Conservation (phyloP, 1,139 yeast genomes). For the Komagataea norvegica region DNA sequence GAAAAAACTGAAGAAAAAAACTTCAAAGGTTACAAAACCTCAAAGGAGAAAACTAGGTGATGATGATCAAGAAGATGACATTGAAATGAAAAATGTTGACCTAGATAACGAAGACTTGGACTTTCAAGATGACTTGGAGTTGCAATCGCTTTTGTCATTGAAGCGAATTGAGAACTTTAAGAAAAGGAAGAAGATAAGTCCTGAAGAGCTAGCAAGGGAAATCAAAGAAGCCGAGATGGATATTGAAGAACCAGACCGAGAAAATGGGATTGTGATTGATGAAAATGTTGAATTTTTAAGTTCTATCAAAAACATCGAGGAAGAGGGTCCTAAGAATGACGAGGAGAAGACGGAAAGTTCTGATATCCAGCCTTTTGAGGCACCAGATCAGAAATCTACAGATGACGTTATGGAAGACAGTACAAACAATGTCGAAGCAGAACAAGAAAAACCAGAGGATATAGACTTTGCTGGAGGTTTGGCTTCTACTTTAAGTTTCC, state of each 20-base stretch:
- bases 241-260: too few species aligned
- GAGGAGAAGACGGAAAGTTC: conserved; percentile 12
- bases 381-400: conserved; percentile 1
- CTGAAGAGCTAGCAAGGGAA: conserved; percentile 47
- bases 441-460: conserved; percentile 8
- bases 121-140: conserved; percentile 43
- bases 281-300: conserved; percentile 55
- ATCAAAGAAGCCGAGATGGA: conserved; percentile 38
- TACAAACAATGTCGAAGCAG: conserved; percentile 14
- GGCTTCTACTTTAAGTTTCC: conserved; percentile 52
- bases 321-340: conserved; percentile 9
- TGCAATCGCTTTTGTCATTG: conserved; percentile 38
- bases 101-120: conserved; percentile 36
- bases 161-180: conserved; percentile 40
- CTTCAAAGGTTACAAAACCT: conserved; percentile 12
- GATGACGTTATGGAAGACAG: conserved; percentile 5
- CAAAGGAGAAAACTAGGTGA: conserved; percentile 13
- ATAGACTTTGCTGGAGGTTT: conserved; percentile 47
- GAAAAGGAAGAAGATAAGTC: conserved; percentile 29
- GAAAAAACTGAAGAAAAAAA: conserved; percentile 39
- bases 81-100: conserved; percentile 29
- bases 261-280: conserved; percentile 45
- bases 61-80: conserved; percentile 23
- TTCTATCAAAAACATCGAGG: conserved; percentile 13
- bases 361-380: too few species aligned